Evolutionary conservation across 495 filamentous ascomycete species (phyloP), one percentile per base, ranked within the genome.

Genomic region (Chaetomium tenue): DNA sequence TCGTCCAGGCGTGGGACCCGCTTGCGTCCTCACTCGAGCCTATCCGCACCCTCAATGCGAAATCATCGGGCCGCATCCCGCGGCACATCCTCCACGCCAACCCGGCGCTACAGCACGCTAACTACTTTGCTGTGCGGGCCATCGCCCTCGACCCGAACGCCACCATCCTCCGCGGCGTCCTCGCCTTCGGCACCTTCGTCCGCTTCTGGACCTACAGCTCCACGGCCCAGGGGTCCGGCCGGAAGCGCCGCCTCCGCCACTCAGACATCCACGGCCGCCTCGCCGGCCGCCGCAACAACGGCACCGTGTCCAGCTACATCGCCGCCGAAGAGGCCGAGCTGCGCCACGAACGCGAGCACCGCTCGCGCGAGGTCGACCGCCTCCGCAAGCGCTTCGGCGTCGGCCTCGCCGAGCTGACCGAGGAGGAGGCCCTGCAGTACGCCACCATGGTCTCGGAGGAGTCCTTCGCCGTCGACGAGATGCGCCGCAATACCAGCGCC

Each of bases 1-100:
- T 98, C 9, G 93, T 98, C 9, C 94, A 98, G 71, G 90, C 91
- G 7, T 98, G 95, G 95, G 94, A 98, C 79, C 92, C 91, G 23
- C 77, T 98, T 26, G 91, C 89, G 2, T 98, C 94, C 0, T 89
- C 83, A 7, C 78, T 84, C 12, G 84, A 87, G 26, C 92, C 93
- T 0, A 84, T 98, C 64, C 87, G 92, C 23, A 97, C 92, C 5
- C 82, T 98, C 58, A 94, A 96, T 65, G 93, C 92, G 0, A 88
- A 91, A 12, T 94, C 96, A 70, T 89, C 90, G 0, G 86, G 88
- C 22, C 88, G 93, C 12, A 89, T 92, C 47, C 78, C 78, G 47
- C 79, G 78, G 8, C 76, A 81, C 63, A 71, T 81, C 42, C 70
- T 77, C 39, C 57, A 74, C 9, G 55, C 68, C 0, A 76, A 78